phyloP scores from a whole-genome alignment of 495 filamentous ascomycete genomes.

The Hypoxylon rickii region DNA sequence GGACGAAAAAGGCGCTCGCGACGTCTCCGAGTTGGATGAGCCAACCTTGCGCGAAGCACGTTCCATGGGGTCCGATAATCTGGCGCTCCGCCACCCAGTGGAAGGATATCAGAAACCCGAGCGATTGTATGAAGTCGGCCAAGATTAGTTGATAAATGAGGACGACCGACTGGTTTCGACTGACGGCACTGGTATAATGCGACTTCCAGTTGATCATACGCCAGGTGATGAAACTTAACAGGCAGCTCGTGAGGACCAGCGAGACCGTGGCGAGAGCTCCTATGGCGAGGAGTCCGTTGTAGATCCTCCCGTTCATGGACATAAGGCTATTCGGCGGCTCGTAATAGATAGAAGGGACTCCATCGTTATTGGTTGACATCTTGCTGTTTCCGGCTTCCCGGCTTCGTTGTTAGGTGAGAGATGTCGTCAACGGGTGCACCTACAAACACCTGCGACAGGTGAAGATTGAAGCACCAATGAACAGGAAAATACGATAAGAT shows the following conservation, averaged over 20 bases:
- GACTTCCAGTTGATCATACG: conserved; percentile 58
- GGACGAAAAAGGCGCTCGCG: conserved; percentile 63
- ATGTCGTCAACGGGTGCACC: neutral
- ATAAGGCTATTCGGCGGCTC: conserved; percentile 22
- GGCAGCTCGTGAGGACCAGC: conserved; percentile 46
- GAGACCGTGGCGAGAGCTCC: conserved; percentile 54
- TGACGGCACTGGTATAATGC: conserved; percentile 47
- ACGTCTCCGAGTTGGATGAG: conserved; percentile 68
- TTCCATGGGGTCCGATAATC: conserved; percentile 54
- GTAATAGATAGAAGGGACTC: conserved; percentile 13
- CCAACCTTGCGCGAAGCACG: conserved; percentile 65
- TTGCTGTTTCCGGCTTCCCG: neutral
- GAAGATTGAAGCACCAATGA: neutral
- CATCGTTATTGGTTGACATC: conserved; percentile 15
- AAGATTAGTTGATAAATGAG: conserved; percentile 68
- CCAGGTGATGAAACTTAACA: conserved; percentile 57
- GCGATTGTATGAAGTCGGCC: conserved; percentile 64
- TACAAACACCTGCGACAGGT: neutral
- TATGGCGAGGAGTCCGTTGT: conserved; percentile 47
- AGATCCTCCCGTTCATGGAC: conserved; percentile 5
- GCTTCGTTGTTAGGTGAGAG: neutral
- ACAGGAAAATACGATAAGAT: neutral
- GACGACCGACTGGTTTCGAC: conserved; percentile 67
- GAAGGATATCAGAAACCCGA: conserved; percentile 62
- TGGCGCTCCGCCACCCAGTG: conserved; percentile 58